Evolutionary conservation across 108 stramenopile species (phyloP).

Genomic region (Nitzschia sp.): DNA sequence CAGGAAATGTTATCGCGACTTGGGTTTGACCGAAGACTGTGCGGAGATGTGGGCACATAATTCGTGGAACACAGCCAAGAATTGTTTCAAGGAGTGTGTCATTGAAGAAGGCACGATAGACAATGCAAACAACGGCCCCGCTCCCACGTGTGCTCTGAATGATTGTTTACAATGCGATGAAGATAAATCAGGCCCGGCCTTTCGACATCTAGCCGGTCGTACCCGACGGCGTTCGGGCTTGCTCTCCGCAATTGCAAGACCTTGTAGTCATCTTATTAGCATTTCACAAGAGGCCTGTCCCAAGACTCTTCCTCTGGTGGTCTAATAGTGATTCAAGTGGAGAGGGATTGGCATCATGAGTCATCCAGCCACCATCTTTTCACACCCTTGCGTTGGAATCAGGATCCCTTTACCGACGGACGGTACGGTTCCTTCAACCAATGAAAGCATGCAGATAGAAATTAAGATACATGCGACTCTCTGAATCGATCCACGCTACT

Average conservation of each 20-base stretch:
- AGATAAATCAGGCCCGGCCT: conserved; percentile 35
- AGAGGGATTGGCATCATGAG: neutral
- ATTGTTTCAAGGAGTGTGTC: conserved; percentile 21
- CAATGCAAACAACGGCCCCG: conserved; percentile 40
- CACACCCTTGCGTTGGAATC: too few species aligned
- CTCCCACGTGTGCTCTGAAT: conserved; percentile 44
- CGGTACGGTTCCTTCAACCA: too few species aligned
- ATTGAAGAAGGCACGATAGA: conserved; percentile 7
- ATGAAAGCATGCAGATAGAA: neutral
- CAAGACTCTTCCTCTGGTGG: neutral
- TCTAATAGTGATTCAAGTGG: neutral
- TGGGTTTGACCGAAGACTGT: conserved; percentile 40
- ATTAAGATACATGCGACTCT: neutral
- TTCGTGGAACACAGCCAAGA: conserved; percentile 12
- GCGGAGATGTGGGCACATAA: conserved; percentile 39
- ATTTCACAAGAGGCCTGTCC: conserved; percentile 5
- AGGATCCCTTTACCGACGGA: too few species aligned
- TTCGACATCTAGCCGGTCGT: conserved; percentile 45
- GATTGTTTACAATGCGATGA: conserved; percentile 56
- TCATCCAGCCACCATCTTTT: too few species aligned
- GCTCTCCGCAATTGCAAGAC: conserved; percentile 30
- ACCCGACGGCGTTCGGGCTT: conserved; percentile 53
- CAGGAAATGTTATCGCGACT: conserved; percentile 22
- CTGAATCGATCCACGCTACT: neutral
- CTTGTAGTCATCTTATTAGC: conserved; percentile 30